Evolutionary conservation across 2,329 filamentous ascomycete genomes (phyloP), one percentile per base, ranked within the genome.

Genomic region (Trematosphaeria pertusa): DNA sequence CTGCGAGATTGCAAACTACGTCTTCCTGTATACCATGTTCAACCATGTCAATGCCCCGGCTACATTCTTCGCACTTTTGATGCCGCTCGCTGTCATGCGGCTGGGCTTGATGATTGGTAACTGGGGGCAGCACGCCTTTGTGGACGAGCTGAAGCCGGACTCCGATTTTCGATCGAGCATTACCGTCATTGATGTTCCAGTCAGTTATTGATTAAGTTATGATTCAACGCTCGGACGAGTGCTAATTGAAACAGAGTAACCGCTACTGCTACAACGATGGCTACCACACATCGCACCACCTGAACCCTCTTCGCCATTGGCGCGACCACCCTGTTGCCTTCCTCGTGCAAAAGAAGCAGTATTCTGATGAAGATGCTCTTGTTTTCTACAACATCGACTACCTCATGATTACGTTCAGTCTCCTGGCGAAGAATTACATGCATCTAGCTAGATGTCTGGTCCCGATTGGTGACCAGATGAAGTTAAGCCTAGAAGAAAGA

Each of bases 321-420:
- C 85, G 89, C 46, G 87, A 92, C 15, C 89, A 92, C 59, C 89
- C 89, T 0, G 77, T 84, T 10, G 82, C 87, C 5, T 91, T 93
- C 70, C 74, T 92, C 2, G 79, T 85, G 57, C 81, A 84, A 35
- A 91, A 90, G 70, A 73, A 81, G 18, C 80, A 78, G 2, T 93
- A 92, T 61, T 78, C 82, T 0, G 71, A 77, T 6, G 85, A 90
- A 62, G 75, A 84, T 15, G 89, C 88, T 0, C 78, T 93, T 5
- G 86, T 91, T 5, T 92, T 93, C 65, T 85, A 87, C 69, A 86
- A 91, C 61, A 90, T 93, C 59, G 88, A 92, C 70, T 93, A 89
- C 65, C 73, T 92, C 40, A 87, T 90, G 78, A 82, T 92, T 50
- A 90, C 88, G 0, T 69, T 89, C 24, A 80, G 81, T 33, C 71